Evolutionary conservation across 208 protist species (phyloP).

Genomic region (Acanthamoeba sp.): DNA sequence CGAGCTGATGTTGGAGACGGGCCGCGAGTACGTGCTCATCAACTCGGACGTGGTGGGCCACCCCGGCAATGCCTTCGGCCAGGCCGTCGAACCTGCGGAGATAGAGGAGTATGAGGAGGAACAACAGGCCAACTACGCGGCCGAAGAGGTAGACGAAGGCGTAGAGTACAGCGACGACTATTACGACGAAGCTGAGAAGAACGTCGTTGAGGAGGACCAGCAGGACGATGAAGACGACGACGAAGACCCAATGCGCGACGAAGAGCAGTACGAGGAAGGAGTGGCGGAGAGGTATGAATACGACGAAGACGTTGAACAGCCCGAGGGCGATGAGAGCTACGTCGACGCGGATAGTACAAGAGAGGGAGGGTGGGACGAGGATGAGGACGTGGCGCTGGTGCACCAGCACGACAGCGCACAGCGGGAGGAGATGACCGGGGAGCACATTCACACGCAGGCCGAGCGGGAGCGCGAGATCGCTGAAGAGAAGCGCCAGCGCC

Average conservation of each 20-base stretch:
- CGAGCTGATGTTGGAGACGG: slow-evolving; percentile 15
- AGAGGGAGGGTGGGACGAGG: too few relatives aligned
- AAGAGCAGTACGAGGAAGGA: background rate
- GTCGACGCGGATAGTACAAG: background rate
- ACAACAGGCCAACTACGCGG: background rate
- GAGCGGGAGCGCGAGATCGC: background rate
- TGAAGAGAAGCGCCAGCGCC: background rate
- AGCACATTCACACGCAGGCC: background rate
- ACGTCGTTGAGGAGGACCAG: background rate
- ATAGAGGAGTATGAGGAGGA: background rate
- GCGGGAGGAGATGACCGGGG: background rate
- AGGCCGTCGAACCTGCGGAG: background rate
- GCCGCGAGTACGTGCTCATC: background rate
- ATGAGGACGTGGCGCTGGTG: too few relatives aligned
- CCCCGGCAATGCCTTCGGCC: background rate
- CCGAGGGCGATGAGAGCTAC: too few relatives aligned
- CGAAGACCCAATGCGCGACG: background rate
- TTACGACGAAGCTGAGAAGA: background rate
- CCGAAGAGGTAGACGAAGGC: background rate
- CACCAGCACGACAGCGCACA: background rate
- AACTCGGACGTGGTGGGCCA: background rate
- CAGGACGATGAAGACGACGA: background rate
- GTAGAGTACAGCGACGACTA: background rate
- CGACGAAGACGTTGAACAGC: background rate
- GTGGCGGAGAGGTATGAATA: background rate